phyloP scores from a whole-genome alignment of 2,329 filamentous ascomycete genomes.

The Spiromastix sp. region DNA sequence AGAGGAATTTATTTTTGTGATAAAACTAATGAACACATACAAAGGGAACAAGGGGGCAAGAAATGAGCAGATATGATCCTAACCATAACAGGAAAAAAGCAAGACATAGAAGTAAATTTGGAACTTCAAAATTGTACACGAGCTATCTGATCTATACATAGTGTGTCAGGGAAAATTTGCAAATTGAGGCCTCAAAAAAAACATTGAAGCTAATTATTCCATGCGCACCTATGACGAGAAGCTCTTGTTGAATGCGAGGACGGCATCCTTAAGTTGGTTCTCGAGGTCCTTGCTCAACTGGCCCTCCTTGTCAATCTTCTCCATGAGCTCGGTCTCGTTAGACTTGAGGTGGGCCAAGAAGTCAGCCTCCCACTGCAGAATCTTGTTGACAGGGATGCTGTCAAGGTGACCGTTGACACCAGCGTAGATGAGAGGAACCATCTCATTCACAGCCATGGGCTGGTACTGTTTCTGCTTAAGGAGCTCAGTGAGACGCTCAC shows the following conservation, averaged over 20 bases:
- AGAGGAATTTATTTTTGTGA: no score
- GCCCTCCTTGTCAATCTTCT: constrained; percentile 90
- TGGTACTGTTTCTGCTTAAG: constrained; percentile 99
- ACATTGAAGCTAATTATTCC: constrained; percentile 4
- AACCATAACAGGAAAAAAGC: no score
- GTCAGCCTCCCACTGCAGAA: constrained; percentile 88
- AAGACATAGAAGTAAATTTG: constrained; percentile 8
- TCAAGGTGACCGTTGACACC: constrained; percentile 98
- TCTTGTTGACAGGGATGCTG: constrained; percentile 76
- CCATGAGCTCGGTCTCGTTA: constrained; percentile 75
- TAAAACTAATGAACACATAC: no score
- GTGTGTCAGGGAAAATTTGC: no score
- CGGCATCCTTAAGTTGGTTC: constrained; percentile 54
- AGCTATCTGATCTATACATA: constrained; percentile 12
- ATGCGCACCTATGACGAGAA: constrained; percentile 46
- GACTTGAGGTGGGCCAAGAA: constrained; percentile 86
- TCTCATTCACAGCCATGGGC: constrained; percentile 98
- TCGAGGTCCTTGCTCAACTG: constrained; percentile 87
- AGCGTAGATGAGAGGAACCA: constrained; percentile 98
- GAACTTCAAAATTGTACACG: constrained; percentile 14
- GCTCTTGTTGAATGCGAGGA: constrained; percentile 81
- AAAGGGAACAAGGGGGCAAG: no score
- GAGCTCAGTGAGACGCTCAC: constrained; percentile 97
- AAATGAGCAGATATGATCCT: no score
- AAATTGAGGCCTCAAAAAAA: constrained; percentile 3